Conservation (phyloP, 768 basidiomycete genomes). For the Chlorophyllum brunneum region DNA sequence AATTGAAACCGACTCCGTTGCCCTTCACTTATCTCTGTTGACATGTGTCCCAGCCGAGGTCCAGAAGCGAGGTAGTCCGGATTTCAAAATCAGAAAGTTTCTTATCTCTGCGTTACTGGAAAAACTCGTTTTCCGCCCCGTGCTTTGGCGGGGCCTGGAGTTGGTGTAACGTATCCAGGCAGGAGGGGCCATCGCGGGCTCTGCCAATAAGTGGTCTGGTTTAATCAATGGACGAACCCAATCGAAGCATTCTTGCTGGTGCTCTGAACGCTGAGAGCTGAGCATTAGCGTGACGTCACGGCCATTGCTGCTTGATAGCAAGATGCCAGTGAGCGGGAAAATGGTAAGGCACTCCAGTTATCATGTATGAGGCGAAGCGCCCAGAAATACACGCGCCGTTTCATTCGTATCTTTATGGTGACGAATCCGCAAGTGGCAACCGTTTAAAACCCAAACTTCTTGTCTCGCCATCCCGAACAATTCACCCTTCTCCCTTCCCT, state of each 20-base stretch:
- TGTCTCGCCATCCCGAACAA: neutral
- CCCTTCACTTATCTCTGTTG: conserved; percentile 11
- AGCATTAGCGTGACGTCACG: conserved; percentile 6
- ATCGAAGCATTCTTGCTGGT: neutral
- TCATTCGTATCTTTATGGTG: conserved; percentile 8
- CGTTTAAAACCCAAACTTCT: neutral
- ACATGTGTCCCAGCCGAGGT: neutral
- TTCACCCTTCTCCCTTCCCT: neutral
- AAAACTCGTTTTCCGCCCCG: too few species aligned
- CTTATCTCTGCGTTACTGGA: conserved; percentile 9
- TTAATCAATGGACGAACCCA: neutral
- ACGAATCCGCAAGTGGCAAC: neutral
- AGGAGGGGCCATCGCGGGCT: neutral
- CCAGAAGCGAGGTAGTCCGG: neutral
- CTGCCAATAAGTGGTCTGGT: neutral
- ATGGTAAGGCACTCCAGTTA: conserved; percentile 7
- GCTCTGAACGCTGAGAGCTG: neutral
- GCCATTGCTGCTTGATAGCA: neutral
- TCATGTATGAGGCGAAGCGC: neutral
- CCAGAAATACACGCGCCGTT: neutral
- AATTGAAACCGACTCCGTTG: neutral
- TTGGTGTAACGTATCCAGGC: too few species aligned
- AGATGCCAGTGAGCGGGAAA: conserved; percentile 1
- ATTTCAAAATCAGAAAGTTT: conserved; percentile 3
- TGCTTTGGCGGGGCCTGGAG: too few species aligned